These are phyloP conservation scores for Yarrowia sp. DNA, from an alignment of 805 yeast species.

Conservation along the genomic window DNA sequence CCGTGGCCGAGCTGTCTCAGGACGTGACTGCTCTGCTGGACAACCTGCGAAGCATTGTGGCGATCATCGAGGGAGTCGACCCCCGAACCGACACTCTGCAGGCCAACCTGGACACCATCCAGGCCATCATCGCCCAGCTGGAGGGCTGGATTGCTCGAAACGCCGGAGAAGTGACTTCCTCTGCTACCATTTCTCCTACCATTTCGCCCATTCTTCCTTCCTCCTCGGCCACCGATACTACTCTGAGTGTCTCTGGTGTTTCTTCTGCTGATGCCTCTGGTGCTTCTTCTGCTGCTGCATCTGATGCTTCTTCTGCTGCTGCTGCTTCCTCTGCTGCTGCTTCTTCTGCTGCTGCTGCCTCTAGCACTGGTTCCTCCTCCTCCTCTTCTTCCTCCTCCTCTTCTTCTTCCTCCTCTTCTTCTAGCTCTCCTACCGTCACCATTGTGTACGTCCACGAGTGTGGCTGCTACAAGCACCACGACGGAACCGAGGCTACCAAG, in stretches of 20 bases:
- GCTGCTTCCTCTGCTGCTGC: neutral
- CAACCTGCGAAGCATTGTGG: neutral
- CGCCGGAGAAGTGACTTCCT: neutral
- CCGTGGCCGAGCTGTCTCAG: neutral
- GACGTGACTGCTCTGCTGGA: neutral
- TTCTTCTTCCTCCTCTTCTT: neutral
- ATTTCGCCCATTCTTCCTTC: neutral
- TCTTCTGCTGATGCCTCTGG: neutral
- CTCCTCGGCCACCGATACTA: neutral
- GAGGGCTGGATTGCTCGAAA: neutral
- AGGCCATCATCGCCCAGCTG: neutral
- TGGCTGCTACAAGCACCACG: constrained; percentile 6
- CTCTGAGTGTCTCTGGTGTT: neutral
- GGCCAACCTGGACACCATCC: neutral
- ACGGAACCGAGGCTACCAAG: neutral
- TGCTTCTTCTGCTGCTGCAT: neutral
- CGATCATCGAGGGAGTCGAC: neutral
- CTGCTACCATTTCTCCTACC: neutral
- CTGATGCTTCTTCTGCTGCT: neutral
- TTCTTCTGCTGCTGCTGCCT: neutral
- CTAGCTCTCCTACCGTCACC: neutral
- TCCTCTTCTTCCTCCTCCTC: neutral
- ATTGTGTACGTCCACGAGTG: constrained; percentile 4
- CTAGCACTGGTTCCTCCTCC: neutral
- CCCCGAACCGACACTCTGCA: neutral